phyloP scores from a whole-genome alignment of 2,329 filamentous ascomycete species.

The Alternaria hordeiaustralica region DNA sequence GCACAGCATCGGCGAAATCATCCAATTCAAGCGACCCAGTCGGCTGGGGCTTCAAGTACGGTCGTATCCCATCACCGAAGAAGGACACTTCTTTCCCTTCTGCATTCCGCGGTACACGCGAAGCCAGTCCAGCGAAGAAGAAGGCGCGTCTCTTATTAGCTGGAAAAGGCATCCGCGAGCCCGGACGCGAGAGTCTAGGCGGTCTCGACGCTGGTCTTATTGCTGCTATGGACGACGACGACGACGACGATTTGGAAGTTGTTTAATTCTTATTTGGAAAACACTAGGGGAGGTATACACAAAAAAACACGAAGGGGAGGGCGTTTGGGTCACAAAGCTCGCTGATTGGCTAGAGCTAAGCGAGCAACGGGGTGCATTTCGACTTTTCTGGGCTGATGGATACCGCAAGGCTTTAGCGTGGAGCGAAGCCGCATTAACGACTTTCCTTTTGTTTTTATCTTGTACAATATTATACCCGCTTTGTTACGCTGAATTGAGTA shows the following conservation, averaged over 20 bases:
- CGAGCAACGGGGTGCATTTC: slow-evolving; percentile 32
- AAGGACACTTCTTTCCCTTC: slow-evolving; percentile 28
- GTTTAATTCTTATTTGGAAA: slow-evolving; percentile 46
- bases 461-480: slow-evolving; percentile 16
- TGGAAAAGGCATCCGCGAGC: slow-evolving; percentile 57
- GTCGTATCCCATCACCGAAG: slow-evolving; percentile 47
- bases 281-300: slow-evolving; percentile 6
- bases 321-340: slow-evolving; percentile 23
- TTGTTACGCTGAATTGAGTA: not conserved
- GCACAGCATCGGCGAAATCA: slow-evolving; percentile 39
- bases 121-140: slow-evolving; percentile 54
- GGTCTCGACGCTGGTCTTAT: slow-evolving; percentile 43
- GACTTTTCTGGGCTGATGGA: slow-evolving; percentile 25
- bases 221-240: slow-evolving; percentile 51
- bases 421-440: slow-evolving; percentile 23
- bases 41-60: slow-evolving; percentile 56
- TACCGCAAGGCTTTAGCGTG: slow-evolving; percentile 11
- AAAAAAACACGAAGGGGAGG: slow-evolving; percentile 9
- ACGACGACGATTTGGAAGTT: slow-evolving; percentile 59
- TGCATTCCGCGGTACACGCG: slow-evolving; percentile 36
- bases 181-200: slow-evolving; percentile 55
- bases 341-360: slow-evolving; percentile 43
- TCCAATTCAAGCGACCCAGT: slow-evolving; percentile 46
- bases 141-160: slow-evolving; percentile 56
- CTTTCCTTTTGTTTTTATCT: slow-evolving; percentile 23